A percentile compares a stretch with the other conserved stretches of the same genome.
These are phyloP conservation scores for Arthrobotrys pseudoclavata DNA, from an alignment of 2,329 filamentous ascomycete genomes.

Conservation along the genomic window DNA sequence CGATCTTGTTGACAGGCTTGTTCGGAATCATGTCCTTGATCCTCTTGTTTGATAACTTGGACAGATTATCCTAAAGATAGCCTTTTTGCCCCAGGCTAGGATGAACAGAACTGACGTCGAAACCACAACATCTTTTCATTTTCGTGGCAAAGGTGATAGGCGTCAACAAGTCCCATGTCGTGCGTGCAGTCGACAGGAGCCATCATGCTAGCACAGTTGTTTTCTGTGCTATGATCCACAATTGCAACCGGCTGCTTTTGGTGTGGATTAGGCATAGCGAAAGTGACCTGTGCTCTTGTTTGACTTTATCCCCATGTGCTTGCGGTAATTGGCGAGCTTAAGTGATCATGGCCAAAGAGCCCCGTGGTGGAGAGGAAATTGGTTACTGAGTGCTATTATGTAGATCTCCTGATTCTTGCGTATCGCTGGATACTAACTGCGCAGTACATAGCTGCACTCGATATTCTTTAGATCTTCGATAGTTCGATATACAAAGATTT, in stretches of 20 bases:
- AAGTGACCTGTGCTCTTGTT: conserved; percentile 18
- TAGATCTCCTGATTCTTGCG: neutral
- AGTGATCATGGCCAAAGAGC: neutral
- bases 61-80: conserved; percentile 39
- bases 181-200: conserved; percentile 8
- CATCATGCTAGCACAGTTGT: conserved; percentile 9
- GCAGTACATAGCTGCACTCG: no score
- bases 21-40: conserved; percentile 4
- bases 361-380: conserved; percentile 1
- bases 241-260: conserved; percentile 4
- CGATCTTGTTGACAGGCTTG: conserved; percentile 11
- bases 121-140: conserved; percentile 25
- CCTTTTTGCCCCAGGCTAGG: conserved; percentile 10
- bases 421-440: neutral
- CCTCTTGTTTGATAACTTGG: conserved; percentile 1
- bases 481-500: no score
- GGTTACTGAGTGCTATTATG: neutral
- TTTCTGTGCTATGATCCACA: conserved; percentile 20
- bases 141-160: conserved; percentile 36
- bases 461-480: no score
- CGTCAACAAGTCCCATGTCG: conserved; percentile 11
- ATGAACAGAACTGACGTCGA: conserved; percentile 26
- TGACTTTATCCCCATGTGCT: conserved; percentile 11
- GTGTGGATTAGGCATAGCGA: neutral
- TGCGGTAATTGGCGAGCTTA: conserved; percentile 28